Conservation (phyloP, 768 basidiomycete species). For the Collybiopsis luxurians region DNA sequence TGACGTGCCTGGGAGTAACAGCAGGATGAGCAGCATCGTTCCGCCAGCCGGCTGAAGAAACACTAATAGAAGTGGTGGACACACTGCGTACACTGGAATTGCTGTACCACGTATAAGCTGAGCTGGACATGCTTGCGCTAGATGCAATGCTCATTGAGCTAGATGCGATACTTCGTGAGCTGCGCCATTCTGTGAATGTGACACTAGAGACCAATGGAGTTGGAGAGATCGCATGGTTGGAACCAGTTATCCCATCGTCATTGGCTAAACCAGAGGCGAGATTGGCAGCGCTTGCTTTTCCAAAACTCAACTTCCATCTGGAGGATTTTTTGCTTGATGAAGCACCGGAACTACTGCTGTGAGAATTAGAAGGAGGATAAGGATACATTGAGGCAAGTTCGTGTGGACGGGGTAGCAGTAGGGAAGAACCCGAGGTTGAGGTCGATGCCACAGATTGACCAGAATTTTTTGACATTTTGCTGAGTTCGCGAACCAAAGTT, state of each 20-base stretch:
- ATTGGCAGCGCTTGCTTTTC: constrained; percentile 48
- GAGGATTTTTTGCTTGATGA: constrained; percentile 67
- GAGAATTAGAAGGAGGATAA: constrained; percentile 19
- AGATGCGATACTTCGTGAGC: too few species aligned
- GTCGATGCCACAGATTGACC: constrained; percentile 30
- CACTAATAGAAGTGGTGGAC: constrained; percentile 78
- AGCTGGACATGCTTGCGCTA: constrained; percentile 66
- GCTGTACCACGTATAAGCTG: constrained; percentile 78
- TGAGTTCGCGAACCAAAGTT: constrained; percentile 80
- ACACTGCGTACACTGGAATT: constrained; percentile 71
- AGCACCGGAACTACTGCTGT: constrained; percentile 33
- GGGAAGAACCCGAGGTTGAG: constrained; percentile 23
- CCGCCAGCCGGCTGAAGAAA: constrained; percentile 75
- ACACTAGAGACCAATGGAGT: constrained; percentile 52
- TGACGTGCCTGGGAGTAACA: constrained; percentile 67
- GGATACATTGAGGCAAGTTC: constrained; percentile 46
- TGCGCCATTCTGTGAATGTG: constrained; percentile 74
- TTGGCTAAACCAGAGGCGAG: constrained; percentile 35
- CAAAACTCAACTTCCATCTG: constrained; percentile 82
- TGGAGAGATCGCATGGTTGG: constrained; percentile 52
- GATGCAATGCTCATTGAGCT: constrained; percentile 68
- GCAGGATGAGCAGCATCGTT: constrained; percentile 17
- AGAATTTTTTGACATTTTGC: constrained; percentile 55
- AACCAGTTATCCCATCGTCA: constrained; percentile 23
- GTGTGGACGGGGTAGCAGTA: constrained; percentile 27